Percentiles rank a stretch among this genome's conserved stretches.
phyloP scores from a whole-genome alignment of 805 yeast genomes.

The Soucietia sequanensis region DNA sequence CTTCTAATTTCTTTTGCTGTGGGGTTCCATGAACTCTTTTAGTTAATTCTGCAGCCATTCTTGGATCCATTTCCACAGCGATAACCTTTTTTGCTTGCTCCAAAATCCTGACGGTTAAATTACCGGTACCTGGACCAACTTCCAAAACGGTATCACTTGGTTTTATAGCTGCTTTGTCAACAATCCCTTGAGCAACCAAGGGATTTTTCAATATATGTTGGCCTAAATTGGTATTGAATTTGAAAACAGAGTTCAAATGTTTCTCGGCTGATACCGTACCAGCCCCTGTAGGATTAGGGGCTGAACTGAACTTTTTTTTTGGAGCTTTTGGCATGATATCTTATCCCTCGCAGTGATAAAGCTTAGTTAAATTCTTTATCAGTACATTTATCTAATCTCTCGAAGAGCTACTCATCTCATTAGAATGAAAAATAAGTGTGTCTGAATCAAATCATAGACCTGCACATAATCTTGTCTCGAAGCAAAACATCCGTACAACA shows the following conservation, averaged over 20 bases:
- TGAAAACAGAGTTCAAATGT: conserved; percentile 81
- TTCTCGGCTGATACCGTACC: conserved; percentile 64
- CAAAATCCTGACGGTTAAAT: conserved; percentile 85
- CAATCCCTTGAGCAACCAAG: conserved; percentile 95
- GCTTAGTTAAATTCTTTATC: too few relatives aligned
- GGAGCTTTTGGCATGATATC: conserved; percentile 58
- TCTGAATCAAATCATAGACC: too few relatives aligned
- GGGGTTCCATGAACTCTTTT: conserved; percentile 98
- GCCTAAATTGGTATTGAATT: conserved; percentile 94
- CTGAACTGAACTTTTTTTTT: conserved; percentile 56
- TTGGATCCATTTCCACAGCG: conserved; percentile 98
- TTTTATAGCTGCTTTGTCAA: conserved; percentile 88
- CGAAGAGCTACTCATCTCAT: too few relatives aligned
- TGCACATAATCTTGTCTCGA: too few relatives aligned
- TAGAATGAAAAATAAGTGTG: too few relatives aligned
- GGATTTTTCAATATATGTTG: conserved; percentile 98
- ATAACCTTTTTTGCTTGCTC: conserved; percentile 93
- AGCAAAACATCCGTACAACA: too few relatives aligned
- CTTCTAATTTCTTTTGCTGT: conserved; percentile 84
- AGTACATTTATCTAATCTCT: too few relatives aligned
- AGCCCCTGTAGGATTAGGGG: conserved; percentile 47
- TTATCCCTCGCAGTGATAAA: too few relatives aligned
- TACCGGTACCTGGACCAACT: conserved; percentile 99
- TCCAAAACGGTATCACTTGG: conserved; percentile 93
- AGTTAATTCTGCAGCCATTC: conserved; percentile 98